Evolutionary conservation across 225 moss, liverwort and hornwort genomes (phyloP), one percentile per base, ranked within the genome.

Genomic region (Lunularia cruciata): DNA sequence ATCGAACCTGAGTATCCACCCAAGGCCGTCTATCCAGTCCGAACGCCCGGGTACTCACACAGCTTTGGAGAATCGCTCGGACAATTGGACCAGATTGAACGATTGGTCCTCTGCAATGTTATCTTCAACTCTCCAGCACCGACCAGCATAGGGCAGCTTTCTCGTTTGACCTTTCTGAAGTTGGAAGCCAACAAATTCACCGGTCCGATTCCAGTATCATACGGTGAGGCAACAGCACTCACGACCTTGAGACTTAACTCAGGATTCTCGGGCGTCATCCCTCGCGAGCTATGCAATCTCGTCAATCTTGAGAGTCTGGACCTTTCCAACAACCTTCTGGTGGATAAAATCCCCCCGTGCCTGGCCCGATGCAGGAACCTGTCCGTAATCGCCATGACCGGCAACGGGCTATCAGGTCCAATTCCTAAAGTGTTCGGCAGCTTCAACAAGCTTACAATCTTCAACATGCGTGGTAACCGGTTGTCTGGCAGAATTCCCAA

Each of bases 41-140:
- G 68, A 0, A 39, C 26, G 54, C 6, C 11, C 1, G 39, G 69
- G 20, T 71, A 60, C 22, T 27, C 12, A 3, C 19, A 0, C 0
- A 53, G 58, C 2, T 73, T 76, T 8, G 81, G 81, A 25, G 76
- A 68, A 53, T 60, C 81, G 7, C 40, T 81, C 36, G 76, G 76
- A 4, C 54, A 45, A 38, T 65, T 81, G 13, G 55, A 32, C 0
- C 19, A 45, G 26, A 57, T 81, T 35, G 70, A 52, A 13, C 14
- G 26, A 32, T 65, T 81, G 15, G 53, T 34, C 19, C 73, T 81
- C 20, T 22, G 47, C 16, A 70, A 70, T 32, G 81, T 81, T 27
- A 42, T 63, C 47, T 81, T 81, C 59, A 23, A 81, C 8, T 72
- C 71, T 35, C 81, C 81, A 6, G 76, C 70, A 19, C 81, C 81